Evolutionary conservation across 1,139 yeast species (phyloP), one percentile per base, ranked within the genome.

Genomic region (Tardiomyces blankii): DNA sequence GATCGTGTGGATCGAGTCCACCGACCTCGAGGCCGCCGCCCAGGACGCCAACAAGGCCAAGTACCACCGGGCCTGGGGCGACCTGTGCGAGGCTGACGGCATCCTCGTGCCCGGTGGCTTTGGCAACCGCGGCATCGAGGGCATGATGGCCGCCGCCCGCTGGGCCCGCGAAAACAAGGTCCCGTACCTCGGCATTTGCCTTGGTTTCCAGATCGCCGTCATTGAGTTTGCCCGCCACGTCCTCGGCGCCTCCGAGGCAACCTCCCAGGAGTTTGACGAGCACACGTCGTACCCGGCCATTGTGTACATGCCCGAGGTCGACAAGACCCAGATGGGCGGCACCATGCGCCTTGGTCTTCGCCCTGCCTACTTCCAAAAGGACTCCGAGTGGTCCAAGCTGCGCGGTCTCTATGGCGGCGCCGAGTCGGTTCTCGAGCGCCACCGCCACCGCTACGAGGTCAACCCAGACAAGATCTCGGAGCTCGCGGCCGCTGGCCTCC

Each of bases 31-130:
- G 68, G 80, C 80, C 45, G 81, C 77, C 51, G 71, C 80, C 46
- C 80, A 80, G 62, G 69, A 68, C 38, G 61, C 69, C 41, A 77
- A 81, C 59, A 83, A 88, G 68, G 78, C 82, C 48, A 77, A 78
- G 58, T 89, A 84, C 71, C 96, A 91, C 67, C 82, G 83, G 63
- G 96, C 97, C 47, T 93, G 98, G 99, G 93, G 87, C 60, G 73
- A 76, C 56, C 81, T 93, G 55, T 87, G 96, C 64, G 80, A 85
- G 59, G 96, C 98, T 21, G 96, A 93, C 65, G 98, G 98, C 67
- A 85, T 93, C 54, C 75, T 93, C 52, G 96, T 93, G 48, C 98
- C 99, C 39, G 99, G 99, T 61, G 99, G 99, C 1, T 93, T 93
- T 62, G 99, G 99, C 51, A 70, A 80, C 46, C 82, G 98, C 67